Conservation (phyloP, 2,329 filamentous ascomycete genomes). For the Diplodia corticola region DNA sequence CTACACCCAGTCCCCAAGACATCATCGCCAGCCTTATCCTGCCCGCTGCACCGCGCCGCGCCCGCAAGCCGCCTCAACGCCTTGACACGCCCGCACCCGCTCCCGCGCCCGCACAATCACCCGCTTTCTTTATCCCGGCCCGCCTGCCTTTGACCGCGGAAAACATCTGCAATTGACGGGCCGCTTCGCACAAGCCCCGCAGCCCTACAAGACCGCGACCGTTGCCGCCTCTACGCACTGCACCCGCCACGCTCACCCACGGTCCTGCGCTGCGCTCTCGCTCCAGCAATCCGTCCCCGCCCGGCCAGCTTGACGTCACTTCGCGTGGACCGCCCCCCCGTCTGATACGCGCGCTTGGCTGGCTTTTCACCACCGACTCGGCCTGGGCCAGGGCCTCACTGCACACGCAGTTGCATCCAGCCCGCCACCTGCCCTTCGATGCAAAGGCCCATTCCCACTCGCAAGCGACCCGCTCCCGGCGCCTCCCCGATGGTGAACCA, state of each 20-base stretch:
- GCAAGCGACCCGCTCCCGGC: conserved; percentile 76
- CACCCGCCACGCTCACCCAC: not conserved
- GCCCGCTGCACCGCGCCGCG: not conserved
- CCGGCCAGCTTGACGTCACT: not conserved
- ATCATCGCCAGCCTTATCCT: conserved; percentile 12
- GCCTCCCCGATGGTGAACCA: conserved; percentile 64
- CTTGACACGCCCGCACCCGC: not conserved
- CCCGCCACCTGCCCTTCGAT: conserved; percentile 2
- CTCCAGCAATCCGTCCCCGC: not conserved
- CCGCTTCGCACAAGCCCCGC: not conserved
- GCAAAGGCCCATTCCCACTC: conserved; percentile 35
- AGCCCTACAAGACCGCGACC: conserved; percentile 8
- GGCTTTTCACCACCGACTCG: conserved; percentile 18
- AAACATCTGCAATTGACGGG: conserved; percentile 17
- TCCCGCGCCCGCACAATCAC: not conserved
- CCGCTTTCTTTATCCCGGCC: not conserved
- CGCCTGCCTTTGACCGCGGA: conserved; percentile 1
- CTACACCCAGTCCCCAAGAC: conserved; percentile 4
- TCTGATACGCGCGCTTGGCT: conserved; percentile 11
- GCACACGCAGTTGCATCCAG: not conserved
- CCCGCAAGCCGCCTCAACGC: not conserved
- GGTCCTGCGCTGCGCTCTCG: not conserved
- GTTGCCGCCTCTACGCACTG: not conserved
- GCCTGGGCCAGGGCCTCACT: conserved; percentile 10
- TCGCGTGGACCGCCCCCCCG: not conserved